phyloP scores from a whole-genome alignment of 352 stramenopile species.

The Globisporangium heterothallicum region DNA sequence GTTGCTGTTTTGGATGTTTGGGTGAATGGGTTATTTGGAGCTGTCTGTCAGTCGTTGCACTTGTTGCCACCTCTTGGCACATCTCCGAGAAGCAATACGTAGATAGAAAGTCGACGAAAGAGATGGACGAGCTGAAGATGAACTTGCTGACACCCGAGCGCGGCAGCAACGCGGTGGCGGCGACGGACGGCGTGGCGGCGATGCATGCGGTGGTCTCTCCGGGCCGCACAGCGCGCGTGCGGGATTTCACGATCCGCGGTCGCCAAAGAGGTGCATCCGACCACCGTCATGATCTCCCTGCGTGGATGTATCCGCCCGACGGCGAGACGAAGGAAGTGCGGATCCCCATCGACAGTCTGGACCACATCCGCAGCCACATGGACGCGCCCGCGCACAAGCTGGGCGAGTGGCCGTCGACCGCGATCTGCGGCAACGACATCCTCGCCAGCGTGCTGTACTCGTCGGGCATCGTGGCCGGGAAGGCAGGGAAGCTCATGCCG shows the following conservation, averaged over 20 bases:
- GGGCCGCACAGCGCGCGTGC: constrained; percentile 8
- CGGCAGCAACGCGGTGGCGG: constrained; percentile 1
- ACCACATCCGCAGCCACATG: constrained; percentile 22
- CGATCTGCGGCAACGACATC: constrained; percentile 92
- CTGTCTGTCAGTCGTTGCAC: no score
- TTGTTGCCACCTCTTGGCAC: background rate
- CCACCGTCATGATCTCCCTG: constrained; percentile 12
- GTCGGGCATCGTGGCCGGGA: constrained; percentile 55
- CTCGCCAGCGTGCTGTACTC: constrained; percentile 86
- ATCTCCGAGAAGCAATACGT: background rate
- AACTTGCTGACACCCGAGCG: constrained; percentile 22
- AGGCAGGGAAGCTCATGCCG: constrained; percentile 82
- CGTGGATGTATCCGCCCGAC: constrained; percentile 40
- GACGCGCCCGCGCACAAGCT: constrained; percentile 29
- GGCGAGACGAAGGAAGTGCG: constrained; percentile 27
- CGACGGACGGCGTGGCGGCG: constrained; percentile 4
- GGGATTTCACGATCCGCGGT: constrained; percentile 12
- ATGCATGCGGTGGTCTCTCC: constrained; percentile 2
- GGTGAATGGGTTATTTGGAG: no score
- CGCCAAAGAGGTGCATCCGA: constrained; percentile 15
- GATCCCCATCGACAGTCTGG: constrained; percentile 21
- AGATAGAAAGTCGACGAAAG: background rate
- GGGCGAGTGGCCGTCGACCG: constrained; percentile 80
- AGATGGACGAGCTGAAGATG: constrained; percentile 49
- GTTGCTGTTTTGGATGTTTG: no score